phyloP scores from a whole-genome alignment of 2,329 filamentous ascomycete species.

The Biscogniauxia marginata region DNA sequence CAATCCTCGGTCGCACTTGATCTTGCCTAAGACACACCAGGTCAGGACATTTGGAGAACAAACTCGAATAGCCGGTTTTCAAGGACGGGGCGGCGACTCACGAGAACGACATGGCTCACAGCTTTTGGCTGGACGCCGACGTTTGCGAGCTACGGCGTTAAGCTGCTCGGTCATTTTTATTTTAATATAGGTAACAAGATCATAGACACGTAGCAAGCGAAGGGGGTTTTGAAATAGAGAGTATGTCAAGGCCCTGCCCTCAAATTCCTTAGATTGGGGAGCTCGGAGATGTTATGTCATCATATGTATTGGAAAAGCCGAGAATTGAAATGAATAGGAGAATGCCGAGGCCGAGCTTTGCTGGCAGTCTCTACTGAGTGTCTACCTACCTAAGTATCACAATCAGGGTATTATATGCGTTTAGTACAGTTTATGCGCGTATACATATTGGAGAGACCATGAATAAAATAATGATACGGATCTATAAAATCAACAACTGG shows the following conservation, averaged over 20 bases:
- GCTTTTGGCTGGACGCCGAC: conserved; percentile 17
- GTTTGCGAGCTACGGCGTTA: conserved; percentile 15
- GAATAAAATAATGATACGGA: too few species aligned
- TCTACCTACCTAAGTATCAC: too few species aligned
- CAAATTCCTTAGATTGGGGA: not conserved
- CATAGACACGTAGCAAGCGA: not conserved
- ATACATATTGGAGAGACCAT: too few species aligned
- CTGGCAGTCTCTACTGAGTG: too few species aligned
- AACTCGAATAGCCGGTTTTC: not conserved
- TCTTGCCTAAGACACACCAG: conserved; percentile 8
- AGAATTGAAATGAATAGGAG: not conserved
- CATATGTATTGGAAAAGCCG: not conserved
- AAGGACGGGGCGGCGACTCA: conserved; percentile 3
- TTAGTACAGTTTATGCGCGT: too few species aligned
- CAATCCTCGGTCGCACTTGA: conserved; percentile 17
- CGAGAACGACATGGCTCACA: conserved; percentile 19
- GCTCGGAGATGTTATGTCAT: not conserved
- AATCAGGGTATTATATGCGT: too few species aligned
- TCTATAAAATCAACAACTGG: too few species aligned
- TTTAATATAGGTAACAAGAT: not conserved
- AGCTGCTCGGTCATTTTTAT: conserved; percentile 13
- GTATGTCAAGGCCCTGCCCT: not conserved
- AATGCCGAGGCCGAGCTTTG: conserved; percentile 1
- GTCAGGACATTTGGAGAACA: not conserved
- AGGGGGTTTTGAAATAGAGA: not conserved